Evolutionary conservation across 257 asterid species (phyloP), one percentile per base, ranked within the genome.

Genomic region (Schizonepeta tenuifolia): DNA sequence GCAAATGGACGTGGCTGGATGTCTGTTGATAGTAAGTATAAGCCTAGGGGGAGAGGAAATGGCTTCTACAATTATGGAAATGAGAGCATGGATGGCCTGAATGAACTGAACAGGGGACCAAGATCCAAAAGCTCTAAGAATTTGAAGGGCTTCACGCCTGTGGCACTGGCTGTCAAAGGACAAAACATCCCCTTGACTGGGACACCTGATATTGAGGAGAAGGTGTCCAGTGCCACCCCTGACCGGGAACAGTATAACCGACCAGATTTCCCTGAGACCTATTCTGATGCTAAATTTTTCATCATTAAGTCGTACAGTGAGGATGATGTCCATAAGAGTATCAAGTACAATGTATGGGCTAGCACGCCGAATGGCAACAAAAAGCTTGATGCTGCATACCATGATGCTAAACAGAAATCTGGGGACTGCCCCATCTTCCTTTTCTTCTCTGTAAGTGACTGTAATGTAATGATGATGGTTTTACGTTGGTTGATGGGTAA

Each of bases 311-410:
- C 89, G 0, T 86, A 89, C 79, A 87, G 92, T n/a, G 93, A 88
- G 74, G 91, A 88, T 69, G 87, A 83, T 74, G 84, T 88, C 49
- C 95, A 90, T 63, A 90, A 88, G 84, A 83, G 91, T 58, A 82
- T 90, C 66, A 90, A 90, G 77, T 90, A 90, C 77, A 87, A 81
- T 70, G 78, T 90, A 14, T 88, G 91, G 96, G 82, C 96, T n/a
- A 90, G 95, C 84, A 88, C 96, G 1, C 91, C 95, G 0, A 90
- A 82, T 71, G 96, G 96, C 33, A 90, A 90, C 80, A 86, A 88
- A 57, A 90, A 90, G 77, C 81, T 90, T 7, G 93, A 90, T 56
- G 77, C 80, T 41, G 91, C 96, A 7, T 83, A 84, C 69, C 78
- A 20, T 11, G 85, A 82, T 13, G 90, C 93, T 58, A 85, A 88